Evolutionary conservation across 495 filamentous ascomycete species (phyloP).

Genomic region (Mytilinidion resinicola): DNA sequence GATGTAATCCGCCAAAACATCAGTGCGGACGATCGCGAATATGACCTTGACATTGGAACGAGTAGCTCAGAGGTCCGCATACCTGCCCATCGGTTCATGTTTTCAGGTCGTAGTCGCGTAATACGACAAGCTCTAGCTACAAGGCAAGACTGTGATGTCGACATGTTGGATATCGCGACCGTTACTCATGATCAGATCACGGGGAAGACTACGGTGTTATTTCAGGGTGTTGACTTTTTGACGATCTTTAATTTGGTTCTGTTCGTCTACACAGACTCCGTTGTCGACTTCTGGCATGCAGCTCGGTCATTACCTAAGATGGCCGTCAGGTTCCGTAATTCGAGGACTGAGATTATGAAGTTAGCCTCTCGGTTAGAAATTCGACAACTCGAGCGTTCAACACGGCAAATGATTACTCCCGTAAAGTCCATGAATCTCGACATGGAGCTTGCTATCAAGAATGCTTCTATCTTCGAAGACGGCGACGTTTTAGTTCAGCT

Average conservation of each 20-base stretch:
- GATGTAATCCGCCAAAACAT: conserved; percentile 34
- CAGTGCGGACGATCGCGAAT: conserved; percentile 26
- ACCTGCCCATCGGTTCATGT: conserved; percentile 76
- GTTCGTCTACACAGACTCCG: conserved; percentile 72
- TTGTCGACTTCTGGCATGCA: conserved; percentile 79
- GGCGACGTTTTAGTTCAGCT: conserved; percentile 74
- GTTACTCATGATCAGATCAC: conserved; percentile 46
- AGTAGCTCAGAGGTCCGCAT: conserved; percentile 61
- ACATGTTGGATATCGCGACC: conserved; percentile 52
- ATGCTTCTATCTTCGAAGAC: conserved; percentile 63
- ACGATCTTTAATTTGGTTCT: conserved; percentile 70
- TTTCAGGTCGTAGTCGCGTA: conserved; percentile 64
- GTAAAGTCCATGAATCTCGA: conserved; percentile 58
- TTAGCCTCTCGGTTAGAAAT: conserved; percentile 62
- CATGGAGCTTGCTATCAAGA: conserved; percentile 57
- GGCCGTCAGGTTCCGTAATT: conserved; percentile 64
- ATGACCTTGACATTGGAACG: conserved; percentile 46
- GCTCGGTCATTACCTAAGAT: conserved; percentile 55
- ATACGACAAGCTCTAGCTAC: conserved; percentile 56
- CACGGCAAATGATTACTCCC: conserved; percentile 63
- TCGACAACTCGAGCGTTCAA: conserved; percentile 62
- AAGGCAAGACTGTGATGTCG: conserved; percentile 38
- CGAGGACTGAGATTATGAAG: conserved; percentile 78
- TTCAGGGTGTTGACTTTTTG: conserved; percentile 65
- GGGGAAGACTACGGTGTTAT: conserved; percentile 48